Conservation (phyloP, 202 grass and related monocot genomes). For the Digitaria exilis region DNA sequence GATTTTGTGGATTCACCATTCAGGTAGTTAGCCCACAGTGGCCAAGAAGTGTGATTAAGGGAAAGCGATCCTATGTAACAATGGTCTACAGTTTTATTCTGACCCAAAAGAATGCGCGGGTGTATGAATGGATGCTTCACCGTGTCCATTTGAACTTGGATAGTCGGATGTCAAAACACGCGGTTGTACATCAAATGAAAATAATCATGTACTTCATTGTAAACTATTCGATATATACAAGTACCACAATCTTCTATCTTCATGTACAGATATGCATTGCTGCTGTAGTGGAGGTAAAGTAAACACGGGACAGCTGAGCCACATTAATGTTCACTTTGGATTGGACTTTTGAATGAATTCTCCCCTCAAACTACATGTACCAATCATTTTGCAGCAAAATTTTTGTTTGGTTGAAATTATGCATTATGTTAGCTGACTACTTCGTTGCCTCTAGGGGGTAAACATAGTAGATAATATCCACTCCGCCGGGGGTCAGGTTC, state of each 20-base stretch:
- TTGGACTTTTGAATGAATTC: not conserved
- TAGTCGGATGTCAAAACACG: not conserved
- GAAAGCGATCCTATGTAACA: constrained; percentile 10
- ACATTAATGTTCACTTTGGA: not conserved
- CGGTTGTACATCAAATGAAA: constrained; percentile 7
- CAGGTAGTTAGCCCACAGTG: constrained; percentile 98
- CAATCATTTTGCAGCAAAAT: not conserved
- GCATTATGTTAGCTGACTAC: too few relatives aligned
- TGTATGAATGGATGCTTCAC: not conserved
- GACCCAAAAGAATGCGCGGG: not conserved
- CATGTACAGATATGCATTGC: not conserved
- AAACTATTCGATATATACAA: constrained; percentile 6
- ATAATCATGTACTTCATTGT: not conserved
- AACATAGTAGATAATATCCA: not conserved
- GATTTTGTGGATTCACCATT: constrained; percentile 31
- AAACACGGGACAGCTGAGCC: too few relatives aligned
- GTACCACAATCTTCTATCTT: not conserved
- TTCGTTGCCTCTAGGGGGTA: not conserved
- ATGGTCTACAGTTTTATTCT: constrained; percentile 17
- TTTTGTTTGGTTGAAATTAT: not conserved
- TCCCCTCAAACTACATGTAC: not conserved
- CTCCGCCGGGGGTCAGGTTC: too few relatives aligned
- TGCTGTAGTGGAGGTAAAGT: not conserved
- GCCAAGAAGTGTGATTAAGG: constrained; percentile 71
- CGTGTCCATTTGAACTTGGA: not conserved